Conservation (phyloP, 306 rosid species). For the Senna tora region DNA sequence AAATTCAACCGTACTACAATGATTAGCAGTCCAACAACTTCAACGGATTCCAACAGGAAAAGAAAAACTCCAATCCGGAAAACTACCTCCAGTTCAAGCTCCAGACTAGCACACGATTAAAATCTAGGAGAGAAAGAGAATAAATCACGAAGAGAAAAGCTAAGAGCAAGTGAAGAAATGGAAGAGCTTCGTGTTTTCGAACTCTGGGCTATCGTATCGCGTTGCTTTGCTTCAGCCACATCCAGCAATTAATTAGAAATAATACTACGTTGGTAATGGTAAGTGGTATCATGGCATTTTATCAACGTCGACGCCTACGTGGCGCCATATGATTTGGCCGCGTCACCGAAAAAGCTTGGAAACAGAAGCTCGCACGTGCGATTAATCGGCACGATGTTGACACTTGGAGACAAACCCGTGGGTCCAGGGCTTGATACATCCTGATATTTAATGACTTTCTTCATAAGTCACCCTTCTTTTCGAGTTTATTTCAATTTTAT, state of each 20-base stretch:
- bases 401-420: constrained; percentile 1
- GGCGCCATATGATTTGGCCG: constrained; percentile 3
- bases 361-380: constrained; percentile 40
- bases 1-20: background rate
- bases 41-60: background rate
- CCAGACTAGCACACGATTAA: constrained; percentile 32
- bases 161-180: background rate
- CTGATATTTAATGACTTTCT: constrained; percentile 18
- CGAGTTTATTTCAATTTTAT: constrained; percentile 11
- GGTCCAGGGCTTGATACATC: constrained; percentile 36
- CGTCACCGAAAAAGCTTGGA: background rate
- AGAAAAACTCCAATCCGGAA: constrained; percentile 9
- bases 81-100: constrained; percentile 29
- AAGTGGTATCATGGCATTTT: constrained; percentile 32
- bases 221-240: constrained; percentile 6
- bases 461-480: background rate
- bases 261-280: constrained; percentile 1
- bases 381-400: background rate
- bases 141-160: constrained; percentile 6
- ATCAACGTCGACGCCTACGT: constrained; percentile 7
- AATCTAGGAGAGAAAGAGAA: constrained; percentile 11
- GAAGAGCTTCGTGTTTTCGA: background rate
- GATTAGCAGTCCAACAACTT: constrained; percentile 2
- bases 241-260: background rate
- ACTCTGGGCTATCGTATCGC: constrained; percentile 34